Base-by-base conservation (phyloP, 306 rosid genomes). In the Rosa rugosa region DNA sequence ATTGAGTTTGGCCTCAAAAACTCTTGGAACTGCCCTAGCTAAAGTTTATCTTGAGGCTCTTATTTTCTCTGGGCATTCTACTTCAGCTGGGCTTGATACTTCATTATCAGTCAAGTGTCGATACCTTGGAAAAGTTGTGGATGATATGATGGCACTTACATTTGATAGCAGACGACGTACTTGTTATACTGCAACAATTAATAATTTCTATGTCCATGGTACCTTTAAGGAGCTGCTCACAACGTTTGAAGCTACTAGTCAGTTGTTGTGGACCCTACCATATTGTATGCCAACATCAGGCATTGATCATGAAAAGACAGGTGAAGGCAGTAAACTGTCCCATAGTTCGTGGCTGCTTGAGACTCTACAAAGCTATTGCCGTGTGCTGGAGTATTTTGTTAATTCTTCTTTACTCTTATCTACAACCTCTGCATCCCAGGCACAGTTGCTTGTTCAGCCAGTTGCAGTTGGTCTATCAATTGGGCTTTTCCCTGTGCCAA, bases 221-320 rank as follows among this genome's bases (percentile, higher is more conserved):
- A 91, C 98, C 69, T 91, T 96, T 84, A 93, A 91, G 86, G 98
- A 93, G 85, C 83, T 96, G 59, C 90, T 96, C 53, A 91, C 93
- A 71, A 96, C 99, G 65, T 96, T 91, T 80, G 96, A 91, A 85
- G 99, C 99, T 86, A 96, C 99, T 71, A 93, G 99, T 88, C 99
- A 96, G 76, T 80, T 96, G 84, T 86, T 96, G 69, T 96, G 98
- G 98, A 91, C 97, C 16, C 80, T 84, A 77, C 96, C 98, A 2
- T 88, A 40, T 77, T 73, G 94, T 73, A 69, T 82, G 75, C 89
- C 94, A 53, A 76, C 88, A 34, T 81, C 92, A 77, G 87, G 85
- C 75, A 66, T 73, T 77, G 92, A 89, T 80, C 83, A 72, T 59
- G 94, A 87, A 75, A 93, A 84, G 90, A 83, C 85, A 18, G 88